Conservation (phyloP, 2,329 filamentous ascomycete species). For the Cercospora nicotianae region DNA sequence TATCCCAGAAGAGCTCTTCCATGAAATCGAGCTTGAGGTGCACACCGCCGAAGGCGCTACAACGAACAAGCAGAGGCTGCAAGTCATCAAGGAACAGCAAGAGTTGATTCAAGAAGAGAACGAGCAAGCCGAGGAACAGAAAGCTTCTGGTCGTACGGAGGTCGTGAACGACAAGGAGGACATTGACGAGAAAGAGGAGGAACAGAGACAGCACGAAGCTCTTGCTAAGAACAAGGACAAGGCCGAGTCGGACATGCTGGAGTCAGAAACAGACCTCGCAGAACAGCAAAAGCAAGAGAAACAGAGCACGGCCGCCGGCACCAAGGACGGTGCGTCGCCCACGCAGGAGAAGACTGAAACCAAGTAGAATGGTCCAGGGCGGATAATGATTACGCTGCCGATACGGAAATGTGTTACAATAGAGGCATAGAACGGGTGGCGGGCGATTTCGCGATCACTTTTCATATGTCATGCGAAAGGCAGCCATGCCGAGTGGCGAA, state of each 20-base stretch:
- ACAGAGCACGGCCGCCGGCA: not conserved
- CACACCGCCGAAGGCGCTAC: constrained; percentile 95
- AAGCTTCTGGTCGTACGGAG: constrained; percentile 63
- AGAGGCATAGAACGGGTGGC: not conserved
- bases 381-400: not conserved
- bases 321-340: not conserved
- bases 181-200: constrained; percentile 87
- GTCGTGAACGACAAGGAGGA: constrained; percentile 74
- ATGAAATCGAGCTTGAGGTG: constrained; percentile 98
- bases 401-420: not conserved
- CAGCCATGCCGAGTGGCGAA: not conserved
- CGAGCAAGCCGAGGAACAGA: constrained; percentile 80
- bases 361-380: not conserved
- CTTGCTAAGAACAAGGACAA: constrained; percentile 25
- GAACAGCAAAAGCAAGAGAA: constrained; percentile 18
- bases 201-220: constrained; percentile 34
- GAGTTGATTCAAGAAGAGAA: constrained; percentile 98
- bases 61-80: constrained; percentile 97
- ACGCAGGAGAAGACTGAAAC: not conserved
- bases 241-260: constrained; percentile 26
- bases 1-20: constrained; percentile 97
- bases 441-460: not conserved
- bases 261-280: constrained; percentile 30
- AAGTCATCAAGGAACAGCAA: constrained; percentile 97
- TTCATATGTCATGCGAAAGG: constrained; percentile 1